phyloP scores from a whole-genome alignment of 2,329 filamentous ascomycete species.

The Dactylellina haptotyla region DNA sequence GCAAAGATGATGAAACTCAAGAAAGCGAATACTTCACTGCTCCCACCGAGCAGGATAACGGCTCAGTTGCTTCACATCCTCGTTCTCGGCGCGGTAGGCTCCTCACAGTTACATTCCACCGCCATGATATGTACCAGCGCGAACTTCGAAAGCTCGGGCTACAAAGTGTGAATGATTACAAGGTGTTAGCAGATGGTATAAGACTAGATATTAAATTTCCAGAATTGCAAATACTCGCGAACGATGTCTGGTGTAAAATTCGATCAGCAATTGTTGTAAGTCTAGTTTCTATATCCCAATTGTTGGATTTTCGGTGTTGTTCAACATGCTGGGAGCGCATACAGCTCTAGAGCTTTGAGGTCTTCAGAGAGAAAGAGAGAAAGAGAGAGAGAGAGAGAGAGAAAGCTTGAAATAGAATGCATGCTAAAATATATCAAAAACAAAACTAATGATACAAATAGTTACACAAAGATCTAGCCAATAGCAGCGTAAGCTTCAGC shows the following conservation, averaged over 20 bases:
- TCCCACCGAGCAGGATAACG: too few relatives aligned
- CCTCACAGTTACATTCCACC: constrained; percentile 20
- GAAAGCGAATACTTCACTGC: neutral
- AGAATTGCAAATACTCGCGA: neutral
- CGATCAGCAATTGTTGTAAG: neutral
- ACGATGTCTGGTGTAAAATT: constrained; percentile 1
- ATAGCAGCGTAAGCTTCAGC: constrained; percentile 2
- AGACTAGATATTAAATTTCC: constrained; percentile 16
- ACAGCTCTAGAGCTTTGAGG: neutral
- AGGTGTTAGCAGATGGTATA: too few relatives aligned
- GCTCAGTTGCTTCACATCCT: too few relatives aligned
- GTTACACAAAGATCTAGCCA: constrained; percentile 14
- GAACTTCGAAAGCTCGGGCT: neutral
- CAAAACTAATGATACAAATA: neutral
- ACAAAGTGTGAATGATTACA: too few relatives aligned
- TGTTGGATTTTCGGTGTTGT: constrained; percentile 51
- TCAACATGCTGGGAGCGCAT: too few relatives aligned
- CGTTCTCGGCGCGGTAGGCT: too few relatives aligned
- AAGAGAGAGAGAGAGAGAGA: neutral
- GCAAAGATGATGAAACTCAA: neutral
- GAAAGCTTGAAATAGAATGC: neutral
- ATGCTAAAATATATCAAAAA: neutral
- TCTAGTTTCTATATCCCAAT: neutral
- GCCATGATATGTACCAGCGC: neutral
- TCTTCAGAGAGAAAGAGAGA: neutral